Base-by-base conservation (phyloP, 2,329 filamentous ascomycete genomes). In the Aspergillus flavus region DNA sequence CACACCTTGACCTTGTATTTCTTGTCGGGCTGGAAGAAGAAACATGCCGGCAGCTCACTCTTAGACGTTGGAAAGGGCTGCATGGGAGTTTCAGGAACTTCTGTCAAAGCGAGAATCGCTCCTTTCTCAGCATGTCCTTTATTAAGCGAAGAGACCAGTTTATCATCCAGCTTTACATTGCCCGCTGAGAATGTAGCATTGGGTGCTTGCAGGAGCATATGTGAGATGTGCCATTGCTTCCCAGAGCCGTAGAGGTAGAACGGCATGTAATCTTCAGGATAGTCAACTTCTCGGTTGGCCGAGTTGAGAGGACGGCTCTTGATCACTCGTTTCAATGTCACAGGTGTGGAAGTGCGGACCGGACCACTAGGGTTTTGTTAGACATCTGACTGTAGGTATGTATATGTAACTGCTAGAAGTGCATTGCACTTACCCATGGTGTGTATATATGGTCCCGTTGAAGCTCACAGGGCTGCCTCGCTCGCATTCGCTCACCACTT, bases 241-340 rank as follows among this genome's bases (percentile, higher is more conserved):
- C 68, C 52, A 16, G 59, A 73, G 6, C 81, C 80, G 61, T 82
- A 83, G 21, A 82, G 73, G 39, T 82, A 83, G 59, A 82, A 82
- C 0, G 80, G 80, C 76, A 80, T 80, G 64, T 71, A 76, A 0
- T 69, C 66, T 0, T 61, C 16, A 0, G 80, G 81, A n/a, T 81
- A 82, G 0, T 69, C 59, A 0, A 63, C 54, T 5, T 78, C 74
- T 1, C 77, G 78, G 43, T 73, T 71, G 5, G 5, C 69, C 2
- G 75, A 76, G 64, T 77, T 79, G 0, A 82, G 69, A 0, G 79
- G 76, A 4, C 78, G 77, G 57, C 66, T 68, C 50, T 74, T 68
- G 21, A 70, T 50, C 3, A 66, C 62, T 12, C 54, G 36, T 26
- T 64, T 65, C 4, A 71, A 73, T 1, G 70, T 66, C 11, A 82